Conservation (phyloP, 2,329 filamentous ascomycete genomes). For the Gaeumannomyces tritici region DNA sequence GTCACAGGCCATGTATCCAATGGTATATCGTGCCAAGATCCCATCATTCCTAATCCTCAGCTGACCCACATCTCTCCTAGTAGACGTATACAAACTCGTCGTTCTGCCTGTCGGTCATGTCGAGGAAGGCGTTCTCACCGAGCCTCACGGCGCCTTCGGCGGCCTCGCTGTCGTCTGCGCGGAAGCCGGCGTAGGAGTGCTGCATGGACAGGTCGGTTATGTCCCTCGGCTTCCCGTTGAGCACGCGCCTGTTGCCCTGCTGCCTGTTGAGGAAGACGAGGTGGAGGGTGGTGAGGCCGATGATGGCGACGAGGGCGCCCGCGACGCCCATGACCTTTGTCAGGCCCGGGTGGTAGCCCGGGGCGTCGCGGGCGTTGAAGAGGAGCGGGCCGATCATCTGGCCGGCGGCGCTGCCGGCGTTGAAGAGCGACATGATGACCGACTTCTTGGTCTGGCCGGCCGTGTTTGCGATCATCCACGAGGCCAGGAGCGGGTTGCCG, state of each 20-base stretch:
- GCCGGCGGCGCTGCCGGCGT: conserved; percentile 50
- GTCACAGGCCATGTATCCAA: no score
- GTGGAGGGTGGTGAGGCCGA: conserved; percentile 43
- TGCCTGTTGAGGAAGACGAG: conserved; percentile 46
- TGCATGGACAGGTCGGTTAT: conserved; percentile 55
- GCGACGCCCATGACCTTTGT: conserved; percentile 45
- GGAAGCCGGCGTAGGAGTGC: conserved; percentile 27
- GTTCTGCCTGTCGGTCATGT: conserved; percentile 56
- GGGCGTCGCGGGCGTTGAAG: conserved; percentile 48
- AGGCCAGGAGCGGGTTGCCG: conserved; percentile 54
- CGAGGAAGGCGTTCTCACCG: conserved; percentile 43
- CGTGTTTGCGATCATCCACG: conserved; percentile 62
- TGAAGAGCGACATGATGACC: conserved; percentile 53
- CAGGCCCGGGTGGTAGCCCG: conserved; percentile 47
- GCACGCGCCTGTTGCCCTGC: conserved; percentile 43
- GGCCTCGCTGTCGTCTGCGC: conserved; percentile 14
- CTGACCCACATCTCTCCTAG: conserved; percentile 14
- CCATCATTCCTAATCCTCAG: no score
- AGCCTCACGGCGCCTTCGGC: conserved; percentile 16
- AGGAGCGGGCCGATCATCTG: conserved; percentile 60
- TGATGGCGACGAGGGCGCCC: conserved; percentile 39
- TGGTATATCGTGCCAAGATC: no score
- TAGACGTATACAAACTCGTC: conserved; percentile 60
- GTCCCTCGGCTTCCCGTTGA: conserved; percentile 49
- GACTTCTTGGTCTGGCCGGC: conserved; percentile 49